These are phyloP conservation scores for Solanum chaucha DNA, from an alignment of 257 asterid species.

Conservation along the genomic window DNA sequence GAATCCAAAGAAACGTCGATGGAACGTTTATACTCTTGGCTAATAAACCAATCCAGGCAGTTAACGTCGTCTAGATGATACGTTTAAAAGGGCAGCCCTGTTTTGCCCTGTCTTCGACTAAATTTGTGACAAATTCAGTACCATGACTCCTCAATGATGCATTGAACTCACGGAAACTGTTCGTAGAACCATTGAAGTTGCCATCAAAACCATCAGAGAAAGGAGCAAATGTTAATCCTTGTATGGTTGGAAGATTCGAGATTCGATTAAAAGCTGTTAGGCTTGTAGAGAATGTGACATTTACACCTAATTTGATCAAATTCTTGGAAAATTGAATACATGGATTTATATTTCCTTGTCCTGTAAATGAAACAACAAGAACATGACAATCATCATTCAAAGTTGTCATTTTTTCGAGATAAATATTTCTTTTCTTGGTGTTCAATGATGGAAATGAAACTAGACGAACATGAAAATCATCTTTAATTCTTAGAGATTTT, in stretches of 20 bases:
- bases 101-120: background rate
- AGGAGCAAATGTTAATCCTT: background rate
- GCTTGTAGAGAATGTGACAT: background rate
- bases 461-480: background rate
- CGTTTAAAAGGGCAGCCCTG: background rate
- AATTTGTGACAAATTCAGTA: background rate
- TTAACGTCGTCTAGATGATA: background rate
- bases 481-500: background rate
- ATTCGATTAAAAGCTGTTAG: background rate
- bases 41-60: background rate
- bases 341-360: background rate
- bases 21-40: background rate
- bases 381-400: background rate
- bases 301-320: background rate
- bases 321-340: background rate
- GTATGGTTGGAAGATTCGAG: background rate
- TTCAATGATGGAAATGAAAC: background rate
- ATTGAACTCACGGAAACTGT: background rate
- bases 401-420: background rate
- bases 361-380: background rate
- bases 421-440: no score
- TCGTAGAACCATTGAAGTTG: background rate
- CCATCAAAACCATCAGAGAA: background rate
- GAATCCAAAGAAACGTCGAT: slow-evolving; percentile 3
- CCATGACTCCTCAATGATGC: background rate